Base-by-base conservation (phyloP, 2,329 filamentous ascomycete species). In the Didymella sp. region DNA sequence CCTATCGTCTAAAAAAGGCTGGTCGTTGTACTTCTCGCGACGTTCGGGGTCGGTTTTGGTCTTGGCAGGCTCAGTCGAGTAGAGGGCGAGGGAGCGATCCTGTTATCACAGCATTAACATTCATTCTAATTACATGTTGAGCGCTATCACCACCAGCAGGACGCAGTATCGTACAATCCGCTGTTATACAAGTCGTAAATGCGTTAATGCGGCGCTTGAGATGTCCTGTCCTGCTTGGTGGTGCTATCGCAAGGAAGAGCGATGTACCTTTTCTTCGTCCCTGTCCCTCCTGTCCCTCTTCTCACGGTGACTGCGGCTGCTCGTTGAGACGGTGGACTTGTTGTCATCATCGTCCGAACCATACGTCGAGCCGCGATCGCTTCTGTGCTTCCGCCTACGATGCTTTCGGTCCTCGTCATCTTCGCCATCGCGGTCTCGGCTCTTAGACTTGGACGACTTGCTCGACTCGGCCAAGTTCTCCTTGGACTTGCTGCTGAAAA, bases 1-100 rank as follows among this genome's bases (percentile, higher is more conserved):
- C 84, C 83, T 79, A 77, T 79, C 78, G 72, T 74, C 85, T 87
- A 87, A 86, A 87, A 87, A 87, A 87, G 84, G 82, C 78, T 81
- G 72, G 59, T 70, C 76, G 71, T 71, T 78, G 73, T 76, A 70
- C 46, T 63, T 55, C 6, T 24, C 22, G 59, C 66, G 62, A 61
- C 65, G 64, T 62, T 67, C 62, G 15, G 60, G 52, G 28, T 54
- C 37, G 43, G 47, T 63, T 66, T 66, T 64, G 28, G 45, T 64
- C 68, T 67, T 66, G 66, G 64, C 68, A 64, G 63, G 61, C 58
- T 62, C 59, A 48, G 61, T 58, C 51, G 66, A 62, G 43, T 54
- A 59, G 65, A 67, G 69, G 64, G 68, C 63, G 55, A 64, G 58
- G 51, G 63, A 64, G 62, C 54, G 70, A 63, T 73, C 71, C 72